Percentiles rank a stretch among this genome's conserved stretches.
Evolutionary conservation across 2,329 filamentous ascomycete species (phyloP).

Genomic region (Ceratocystis cacaofunesta): DNA sequence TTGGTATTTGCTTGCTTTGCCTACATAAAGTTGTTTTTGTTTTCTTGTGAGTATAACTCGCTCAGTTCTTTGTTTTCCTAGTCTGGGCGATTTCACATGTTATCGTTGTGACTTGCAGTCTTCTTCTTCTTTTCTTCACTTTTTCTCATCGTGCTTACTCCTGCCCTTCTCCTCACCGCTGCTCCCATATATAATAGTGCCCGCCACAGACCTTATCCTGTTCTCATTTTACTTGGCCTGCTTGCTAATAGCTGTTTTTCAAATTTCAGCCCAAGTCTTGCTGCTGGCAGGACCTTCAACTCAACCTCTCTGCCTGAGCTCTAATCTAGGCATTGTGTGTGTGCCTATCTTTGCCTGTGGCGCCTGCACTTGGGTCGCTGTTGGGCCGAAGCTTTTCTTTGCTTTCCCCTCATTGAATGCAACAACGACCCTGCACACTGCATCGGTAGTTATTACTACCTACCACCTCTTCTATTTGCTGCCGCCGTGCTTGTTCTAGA

Average conservation of each 20-base stretch:
- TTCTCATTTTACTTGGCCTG: too few species aligned
- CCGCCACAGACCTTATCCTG: too few species aligned
- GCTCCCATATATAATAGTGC: neutral
- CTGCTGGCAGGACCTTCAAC: neutral
- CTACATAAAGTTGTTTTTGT: neutral
- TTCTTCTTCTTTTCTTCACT: neutral
- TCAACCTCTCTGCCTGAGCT: neutral
- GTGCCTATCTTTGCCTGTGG: neutral
- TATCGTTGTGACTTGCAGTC: neutral
- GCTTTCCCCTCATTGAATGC: slow-evolving; percentile 4
- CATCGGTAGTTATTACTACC: slow-evolving; percentile 1
- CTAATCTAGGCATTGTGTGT: neutral
- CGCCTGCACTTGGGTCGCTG: neutral
- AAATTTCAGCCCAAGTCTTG: slow-evolving; percentile 5
- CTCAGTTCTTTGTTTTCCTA: neutral
- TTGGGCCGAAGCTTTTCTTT: slow-evolving; percentile 1
- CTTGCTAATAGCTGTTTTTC: neutral
- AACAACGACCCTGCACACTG: neutral
- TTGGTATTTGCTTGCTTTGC: neutral
- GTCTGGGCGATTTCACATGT: neutral
- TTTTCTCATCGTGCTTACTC: neutral
- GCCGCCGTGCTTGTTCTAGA: neutral
- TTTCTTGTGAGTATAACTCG: neutral
- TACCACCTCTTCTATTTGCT: neutral
- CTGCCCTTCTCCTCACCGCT: neutral